Evolutionary conservation across 2,329 filamentous ascomycete species (phyloP), one percentile per base, ranked within the genome.

Genomic region (Colletotrichum kahawae): DNA sequence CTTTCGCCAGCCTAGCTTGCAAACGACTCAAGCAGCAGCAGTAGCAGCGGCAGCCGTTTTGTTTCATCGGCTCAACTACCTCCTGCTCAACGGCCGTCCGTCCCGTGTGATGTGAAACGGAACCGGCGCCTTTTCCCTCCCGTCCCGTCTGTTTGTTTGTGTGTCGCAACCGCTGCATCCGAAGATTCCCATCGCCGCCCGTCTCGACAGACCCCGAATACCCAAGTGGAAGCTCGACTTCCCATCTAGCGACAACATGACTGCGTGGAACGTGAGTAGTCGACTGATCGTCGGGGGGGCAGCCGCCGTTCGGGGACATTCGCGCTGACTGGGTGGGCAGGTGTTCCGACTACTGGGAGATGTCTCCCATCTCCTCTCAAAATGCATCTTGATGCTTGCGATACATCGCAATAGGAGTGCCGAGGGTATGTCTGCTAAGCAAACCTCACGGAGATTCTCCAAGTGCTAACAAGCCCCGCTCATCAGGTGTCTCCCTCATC

Each of bases 351-450:
- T 97, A 81, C 84, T 95, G 80, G 96, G 92, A 82, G 96, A 98
- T 83, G 85, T 96, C 80, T 95, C 94, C 80, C 96, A 98, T 83
- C 91, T 95, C 60, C 88, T 92, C 64, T 97, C 95, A 72, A 98
- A 98, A 90, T 92, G 93, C 83, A 97, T 98, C 82, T 90, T 98
- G 79, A 95, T 98, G 86, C 94, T 93, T 87, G 93, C 95, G 70
- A 98, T 98, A 80, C 95, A 98, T 85, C 91, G 91, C 78, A 98
- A 98, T 82, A 91, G 91, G 82, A 97, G 94, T 83, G 94, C 95
- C 63, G 95, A 98, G 88, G 95, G 93, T 92, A 84, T 65, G 82
- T 71, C 65, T 31, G 24, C 60, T n/a, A 34, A 31, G 27, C 59
- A 16, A 34, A 34, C 10, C 51, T 68, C n/a, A 10, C 8, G 2